Base-by-base conservation (phyloP, 345 rosid species). In the Eucalyptus lansdowneana region DNA sequence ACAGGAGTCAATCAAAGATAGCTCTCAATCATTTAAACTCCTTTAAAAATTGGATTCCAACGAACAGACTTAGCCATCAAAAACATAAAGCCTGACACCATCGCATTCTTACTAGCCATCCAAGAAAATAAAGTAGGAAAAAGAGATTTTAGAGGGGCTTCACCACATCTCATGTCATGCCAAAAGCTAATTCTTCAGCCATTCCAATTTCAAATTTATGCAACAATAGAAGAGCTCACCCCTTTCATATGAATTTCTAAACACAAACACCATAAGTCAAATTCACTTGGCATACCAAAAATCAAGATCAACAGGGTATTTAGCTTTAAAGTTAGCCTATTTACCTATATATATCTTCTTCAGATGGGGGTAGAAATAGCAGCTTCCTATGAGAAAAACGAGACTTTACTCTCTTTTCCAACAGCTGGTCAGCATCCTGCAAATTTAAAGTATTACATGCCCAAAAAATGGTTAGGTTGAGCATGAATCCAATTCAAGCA, bases 341-440 rank as follows among this genome's bases (percentile, higher is more conserved):
- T 83, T 90, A 96, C 99, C 96, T 93, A 87, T 93, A 94, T 86
- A 95, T 53, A 80, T 96, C 97, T 92, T 96, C 96, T 90, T 89
- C 92, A 8, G 97, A 94, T 62, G 96, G 97, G 89, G 98, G 96
- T 91, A 95, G 96, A 95, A 97, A 98, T 91, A 97, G 86, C 7
- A 96, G 90, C 91, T 95, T 96, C 88, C 98, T 94, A 90, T 97
- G 98, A 60, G 99, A 97, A 92, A 97, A 96, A 88, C 99, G 98
- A 76, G 99, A 97, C 91, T 98, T 96, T 89, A 96, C 99, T 93
- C 99, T 93, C 92, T 97, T 97, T 90, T 97, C 99, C 93, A 97
- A 92, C 92, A 97, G 97, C 90, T 97, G 98, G 90, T 97, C 99
- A 88, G 97, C 99, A 91, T 97, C 99, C 99, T 97, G 95, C 89